Evolutionary conservation across 75 land plant genomes (phyloP).

Genomic region (Cryptomeria japonica): DNA sequence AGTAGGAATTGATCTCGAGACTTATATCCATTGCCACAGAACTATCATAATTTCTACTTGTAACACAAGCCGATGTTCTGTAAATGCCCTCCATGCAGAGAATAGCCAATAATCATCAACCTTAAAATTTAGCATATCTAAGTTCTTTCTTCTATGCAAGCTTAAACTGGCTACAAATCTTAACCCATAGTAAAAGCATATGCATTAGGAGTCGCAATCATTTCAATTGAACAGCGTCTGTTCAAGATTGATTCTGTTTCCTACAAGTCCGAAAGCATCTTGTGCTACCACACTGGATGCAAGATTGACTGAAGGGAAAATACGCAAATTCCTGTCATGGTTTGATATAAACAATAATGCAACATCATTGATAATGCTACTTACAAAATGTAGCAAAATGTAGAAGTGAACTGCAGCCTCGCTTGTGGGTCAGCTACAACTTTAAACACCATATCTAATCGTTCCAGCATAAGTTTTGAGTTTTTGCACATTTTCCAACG

Average conservation of each 20-base stretch:
- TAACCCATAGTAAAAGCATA: not conserved
- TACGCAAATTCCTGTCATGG: not conserved
- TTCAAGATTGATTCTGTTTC: not conserved
- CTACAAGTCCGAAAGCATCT: not conserved
- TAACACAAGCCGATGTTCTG: not conserved
- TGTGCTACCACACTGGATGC: not conserved
- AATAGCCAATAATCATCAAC: slow-evolving; percentile 3
- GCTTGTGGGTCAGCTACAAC: not conserved
- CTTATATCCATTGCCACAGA: not conserved
- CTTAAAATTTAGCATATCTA: not conserved
- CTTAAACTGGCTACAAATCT: slow-evolving; percentile 7
- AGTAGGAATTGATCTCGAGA: not conserved
- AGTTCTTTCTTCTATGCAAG: not conserved
- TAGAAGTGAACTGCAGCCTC: not conserved
- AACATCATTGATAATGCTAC: not conserved
- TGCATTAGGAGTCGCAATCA: not conserved
- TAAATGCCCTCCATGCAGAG: not conserved
- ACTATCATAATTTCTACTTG: not conserved
- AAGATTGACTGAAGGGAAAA: not conserved
- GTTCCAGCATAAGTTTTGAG: not conserved
- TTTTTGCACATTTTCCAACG: not conserved
- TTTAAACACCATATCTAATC: not conserved
- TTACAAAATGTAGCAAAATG: not conserved
- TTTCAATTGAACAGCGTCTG: not conserved
- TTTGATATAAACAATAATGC: slow-evolving; percentile 3